Evolutionary conservation across 1,139 yeast species (phyloP).

Genomic region (Saccharomyces hybrid): DNA sequence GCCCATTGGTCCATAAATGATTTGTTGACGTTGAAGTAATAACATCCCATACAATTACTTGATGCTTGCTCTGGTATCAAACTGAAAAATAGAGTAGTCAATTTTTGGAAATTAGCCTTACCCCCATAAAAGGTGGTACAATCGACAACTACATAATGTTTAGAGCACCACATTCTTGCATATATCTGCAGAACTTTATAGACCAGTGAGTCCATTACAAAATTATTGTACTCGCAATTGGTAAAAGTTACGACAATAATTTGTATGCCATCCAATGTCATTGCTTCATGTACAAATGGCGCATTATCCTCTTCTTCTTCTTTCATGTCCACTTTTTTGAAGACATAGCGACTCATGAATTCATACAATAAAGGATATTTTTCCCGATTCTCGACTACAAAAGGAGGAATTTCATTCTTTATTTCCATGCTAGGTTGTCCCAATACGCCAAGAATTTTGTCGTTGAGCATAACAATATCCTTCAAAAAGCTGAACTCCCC

Average conservation of each 20-base stretch:
- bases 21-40: slow-evolving; percentile 56
- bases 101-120: slow-evolving; percentile 15
- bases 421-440: slow-evolving; percentile 42
- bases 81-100: slow-evolving; percentile 34
- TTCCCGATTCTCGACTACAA: slow-evolving; percentile 43
- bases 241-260: slow-evolving; percentile 48
- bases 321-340: slow-evolving; percentile 37
- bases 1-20: slow-evolving; percentile 35
- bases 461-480: slow-evolving; percentile 23
- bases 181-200: slow-evolving; percentile 60
- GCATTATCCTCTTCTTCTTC: slow-evolving; percentile 36
- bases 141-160: slow-evolving; percentile 57
- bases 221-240: slow-evolving; percentile 37
- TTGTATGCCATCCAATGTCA: slow-evolving; percentile 68
- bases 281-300: slow-evolving; percentile 53
- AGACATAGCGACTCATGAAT: slow-evolving; percentile 64
- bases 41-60: slow-evolving; percentile 48
- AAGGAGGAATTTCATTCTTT: slow-evolving; percentile 49
- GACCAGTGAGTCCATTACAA: slow-evolving; percentile 52
- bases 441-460: slow-evolving; percentile 29
- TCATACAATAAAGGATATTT: slow-evolving; percentile 55
- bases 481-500: slow-evolving; percentile 22
- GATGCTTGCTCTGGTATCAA: slow-evolving; percentile 44
- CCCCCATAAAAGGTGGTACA: slow-evolving; percentile 50
- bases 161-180: slow-evolving; percentile 66